These are phyloP conservation scores for Delphinella strobiligena DNA, from an alignment of 2,329 filamentous ascomycete species.

Conservation along the genomic window DNA sequence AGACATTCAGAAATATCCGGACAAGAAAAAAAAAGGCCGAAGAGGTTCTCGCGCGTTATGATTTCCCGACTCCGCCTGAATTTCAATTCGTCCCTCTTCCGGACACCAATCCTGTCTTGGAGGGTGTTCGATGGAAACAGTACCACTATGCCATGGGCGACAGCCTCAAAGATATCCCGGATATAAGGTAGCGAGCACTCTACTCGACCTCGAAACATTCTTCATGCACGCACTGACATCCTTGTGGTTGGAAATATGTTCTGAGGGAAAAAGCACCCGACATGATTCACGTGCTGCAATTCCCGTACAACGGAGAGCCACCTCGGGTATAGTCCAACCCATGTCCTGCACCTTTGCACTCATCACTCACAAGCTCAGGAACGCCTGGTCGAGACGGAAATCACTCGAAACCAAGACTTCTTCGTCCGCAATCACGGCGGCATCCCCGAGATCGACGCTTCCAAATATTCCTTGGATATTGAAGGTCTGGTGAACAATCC, in stretches of 20 bases:
- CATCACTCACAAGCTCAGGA: constrained; percentile 18
- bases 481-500: constrained; percentile 51
- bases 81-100: constrained; percentile 32
- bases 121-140: constrained; percentile 34
- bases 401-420: constrained; percentile 51
- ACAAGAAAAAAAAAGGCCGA: constrained; percentile 51
- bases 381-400: constrained; percentile 42
- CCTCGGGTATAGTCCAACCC: constrained; percentile 14
- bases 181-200: constrained; percentile 27
- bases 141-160: constrained; percentile 33
- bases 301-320: constrained; percentile 36
- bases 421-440: constrained; percentile 65
- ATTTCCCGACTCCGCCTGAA: constrained; percentile 36
- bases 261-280: constrained; percentile 32
- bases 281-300: constrained; percentile 36
- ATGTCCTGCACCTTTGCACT: background rate
- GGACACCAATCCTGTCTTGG: constrained; percentile 30
- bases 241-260: constrained; percentile 32
- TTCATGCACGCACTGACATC: background rate
- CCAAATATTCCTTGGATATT: constrained; percentile 41
- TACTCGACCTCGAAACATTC: background rate
- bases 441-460: constrained; percentile 51
- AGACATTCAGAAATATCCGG: constrained; percentile 40
- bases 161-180: constrained; percentile 33
- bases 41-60: constrained; percentile 40